These are phyloP conservation scores for Nannizzia gypsea DNA, from an alignment of 2,329 filamentous ascomycete species.

Conservation along the genomic window DNA sequence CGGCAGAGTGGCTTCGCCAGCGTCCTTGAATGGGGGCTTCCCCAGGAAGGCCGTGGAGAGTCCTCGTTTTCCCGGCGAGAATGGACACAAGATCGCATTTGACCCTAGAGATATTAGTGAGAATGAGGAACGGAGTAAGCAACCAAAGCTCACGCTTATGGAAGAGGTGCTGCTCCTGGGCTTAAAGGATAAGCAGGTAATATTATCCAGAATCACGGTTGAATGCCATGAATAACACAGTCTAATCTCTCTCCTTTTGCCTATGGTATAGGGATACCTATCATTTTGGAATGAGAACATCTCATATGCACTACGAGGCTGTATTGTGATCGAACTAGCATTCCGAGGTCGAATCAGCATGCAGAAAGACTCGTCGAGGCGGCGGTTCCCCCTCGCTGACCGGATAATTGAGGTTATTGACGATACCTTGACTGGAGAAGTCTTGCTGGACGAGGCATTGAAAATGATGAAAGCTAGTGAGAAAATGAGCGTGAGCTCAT, in stretches of 20 bases:
- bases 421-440: conserved; percentile 90
- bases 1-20: conserved; percentile 55
- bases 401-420: conserved; percentile 94
- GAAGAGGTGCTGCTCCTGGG: conserved; percentile 93
- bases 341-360: conserved; percentile 95
- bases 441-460: conserved; percentile 88
- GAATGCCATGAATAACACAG: background rate
- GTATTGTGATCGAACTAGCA: conserved; percentile 94
- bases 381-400: conserved; percentile 86
- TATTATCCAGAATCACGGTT: conserved; percentile 15
- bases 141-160: conserved; percentile 97
- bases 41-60: conserved; percentile 46
- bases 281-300: conserved; percentile 99
- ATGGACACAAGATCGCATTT: conserved; percentile 97
- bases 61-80: conserved; percentile 84
- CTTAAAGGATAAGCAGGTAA: conserved; percentile 95
- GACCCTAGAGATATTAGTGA: conserved; percentile 96
- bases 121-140: conserved; percentile 89
- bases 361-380: conserved; percentile 88
- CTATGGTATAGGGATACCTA: conserved; percentile 63
- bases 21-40: conserved; percentile 49
- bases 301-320: conserved; percentile 90
- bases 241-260: background rate
- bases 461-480: conserved; percentile 99
- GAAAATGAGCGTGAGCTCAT: conserved; percentile 98